Base-by-base conservation (phyloP, 2,329 filamentous ascomycete genomes). In the Sporothrix inflata region DNA sequence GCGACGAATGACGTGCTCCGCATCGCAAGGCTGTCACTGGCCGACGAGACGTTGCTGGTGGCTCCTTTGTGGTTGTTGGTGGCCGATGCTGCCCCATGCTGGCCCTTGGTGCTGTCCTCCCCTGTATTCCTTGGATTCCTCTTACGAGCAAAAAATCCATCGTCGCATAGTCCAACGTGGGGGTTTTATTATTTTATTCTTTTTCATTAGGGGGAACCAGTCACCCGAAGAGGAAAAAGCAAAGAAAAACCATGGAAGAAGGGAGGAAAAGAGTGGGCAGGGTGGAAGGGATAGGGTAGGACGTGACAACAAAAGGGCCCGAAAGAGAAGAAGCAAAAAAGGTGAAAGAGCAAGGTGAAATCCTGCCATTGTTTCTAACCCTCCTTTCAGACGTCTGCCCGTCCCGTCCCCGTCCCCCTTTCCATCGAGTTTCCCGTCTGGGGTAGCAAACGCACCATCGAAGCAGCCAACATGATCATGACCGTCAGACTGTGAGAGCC, bases 11-110 rank as follows among this genome's bases (percentile, higher is more conserved):
- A 63, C 69, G 69, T 70, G 69, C 51, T 61, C 24, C 19, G 24
- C 42, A 71, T 40, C 42, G 57, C 69, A 40, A 65, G 57, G 69
- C 69, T 71, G 40, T 71, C 45, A 65, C 55, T 71, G 69, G 57
- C 40, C 45, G 19, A 34, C 30, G 19, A 7, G 65, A 27, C 61
- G 61, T 66, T 45, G 55, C 30, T 55, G 53, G 34, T 65, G 6
- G 19, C 19, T 21, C 40, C 40, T 21, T 47, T 47, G 24, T 2
- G 27, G 21, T 66, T 47, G 16, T 49, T 14, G 30, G 30, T 34
- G 30, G 3, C 30, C 30, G 3, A 34, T 34, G 30, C 30, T 57
- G 30, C 30, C 30, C 30, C 30, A 34, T 34, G 30, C 30, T 57
- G 53, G 53, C 34, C 16, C 53, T 34, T 34, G 60, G n/a, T 65